phyloP scores from a whole-genome alignment of 805 yeast genomes.

The Myxozyma melibiosi region DNA sequence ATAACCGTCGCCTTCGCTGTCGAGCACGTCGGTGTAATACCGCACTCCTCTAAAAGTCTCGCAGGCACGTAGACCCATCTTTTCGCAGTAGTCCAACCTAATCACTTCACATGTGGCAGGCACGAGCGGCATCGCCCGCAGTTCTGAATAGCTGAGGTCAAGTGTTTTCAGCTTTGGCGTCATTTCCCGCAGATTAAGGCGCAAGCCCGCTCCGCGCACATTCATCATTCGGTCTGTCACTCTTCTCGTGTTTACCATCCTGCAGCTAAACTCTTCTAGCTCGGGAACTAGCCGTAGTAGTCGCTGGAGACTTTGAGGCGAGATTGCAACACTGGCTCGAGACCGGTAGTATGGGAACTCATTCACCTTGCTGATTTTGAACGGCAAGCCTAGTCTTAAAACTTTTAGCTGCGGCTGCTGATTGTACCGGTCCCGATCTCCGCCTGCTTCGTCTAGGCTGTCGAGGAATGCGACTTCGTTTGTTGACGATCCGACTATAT shows the following conservation, averaged over 20 bases:
- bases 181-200: slow-evolving; percentile 16
- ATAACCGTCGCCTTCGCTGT: slow-evolving; percentile 25
- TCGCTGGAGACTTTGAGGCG: slow-evolving; percentile 13
- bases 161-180: slow-evolving; percentile 11
- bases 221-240: slow-evolving; percentile 16
- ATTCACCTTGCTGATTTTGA: not conserved
- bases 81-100: slow-evolving; percentile 6
- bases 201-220: slow-evolving; percentile 9
- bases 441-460: not conserved
- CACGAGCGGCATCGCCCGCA: slow-evolving; percentile 17
- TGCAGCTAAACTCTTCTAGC: slow-evolving; percentile 16
- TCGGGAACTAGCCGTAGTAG: slow-evolving; percentile 7
- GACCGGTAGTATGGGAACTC: slow-evolving; percentile 12
- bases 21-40: slow-evolving; percentile 20
- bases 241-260: slow-evolving; percentile 9
- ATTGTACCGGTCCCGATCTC: not conserved
- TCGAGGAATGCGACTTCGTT: slow-evolving; percentile 4
- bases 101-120: slow-evolving; percentile 14
- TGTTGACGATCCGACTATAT: slow-evolving; percentile 4
- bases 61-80: slow-evolving; percentile 11
- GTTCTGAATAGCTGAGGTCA: slow-evolving; percentile 7
- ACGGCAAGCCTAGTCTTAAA: slow-evolving; percentile 2
- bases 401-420: slow-evolving; percentile 8
- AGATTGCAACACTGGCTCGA: not conserved
- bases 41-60: slow-evolving; percentile 13